Conservation (phyloP, 176 grass and related monocot genomes). For the Zizania latifolia region DNA sequence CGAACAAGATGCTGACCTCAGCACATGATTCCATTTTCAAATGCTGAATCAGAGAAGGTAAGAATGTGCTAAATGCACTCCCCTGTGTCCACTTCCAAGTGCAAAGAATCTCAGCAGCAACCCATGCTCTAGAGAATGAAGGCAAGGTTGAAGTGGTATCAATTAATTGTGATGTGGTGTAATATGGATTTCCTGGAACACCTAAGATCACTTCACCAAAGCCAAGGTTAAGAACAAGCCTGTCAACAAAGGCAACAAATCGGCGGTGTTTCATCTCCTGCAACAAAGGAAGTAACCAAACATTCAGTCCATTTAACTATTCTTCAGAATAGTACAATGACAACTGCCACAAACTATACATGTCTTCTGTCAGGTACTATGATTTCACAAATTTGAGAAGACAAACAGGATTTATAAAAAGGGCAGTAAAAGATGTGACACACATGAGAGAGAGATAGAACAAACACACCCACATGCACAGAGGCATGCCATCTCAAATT, state of each 20-base stretch:
- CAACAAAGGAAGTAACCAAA: conserved; percentile 11
- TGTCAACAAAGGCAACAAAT: conserved; percentile 77
- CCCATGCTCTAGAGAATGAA: conserved; percentile 59
- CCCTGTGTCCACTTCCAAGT: conserved; percentile 72
- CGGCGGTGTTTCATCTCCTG: conserved; percentile 51
- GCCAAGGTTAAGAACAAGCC: conserved; percentile 68
- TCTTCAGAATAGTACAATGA: not conserved
- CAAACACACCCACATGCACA: not conserved
- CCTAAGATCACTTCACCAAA: conserved; percentile 68
- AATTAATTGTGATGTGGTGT: conserved; percentile 18
- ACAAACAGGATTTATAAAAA: too few relatives aligned
- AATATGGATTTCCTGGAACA: conserved; percentile 37
- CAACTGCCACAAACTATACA: not conserved
- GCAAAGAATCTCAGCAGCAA: conserved; percentile 83
- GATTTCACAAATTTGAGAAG: not conserved
- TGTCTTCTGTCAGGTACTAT: not conserved
- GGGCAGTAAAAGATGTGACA: not conserved
- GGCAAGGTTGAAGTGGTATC: conserved; percentile 24
- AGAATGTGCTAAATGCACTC: conserved; percentile 51
- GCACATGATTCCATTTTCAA: conserved; percentile 42
- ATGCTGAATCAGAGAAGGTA: conserved; percentile 63
- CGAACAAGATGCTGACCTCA: conserved; percentile 29
- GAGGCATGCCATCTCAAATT: not conserved
- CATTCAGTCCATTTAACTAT: not conserved
- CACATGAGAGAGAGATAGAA: not conserved